Evolutionary conservation across 1,284 basidiomycete genomes (phyloP).

Genomic region (Marasmius oreades): DNA sequence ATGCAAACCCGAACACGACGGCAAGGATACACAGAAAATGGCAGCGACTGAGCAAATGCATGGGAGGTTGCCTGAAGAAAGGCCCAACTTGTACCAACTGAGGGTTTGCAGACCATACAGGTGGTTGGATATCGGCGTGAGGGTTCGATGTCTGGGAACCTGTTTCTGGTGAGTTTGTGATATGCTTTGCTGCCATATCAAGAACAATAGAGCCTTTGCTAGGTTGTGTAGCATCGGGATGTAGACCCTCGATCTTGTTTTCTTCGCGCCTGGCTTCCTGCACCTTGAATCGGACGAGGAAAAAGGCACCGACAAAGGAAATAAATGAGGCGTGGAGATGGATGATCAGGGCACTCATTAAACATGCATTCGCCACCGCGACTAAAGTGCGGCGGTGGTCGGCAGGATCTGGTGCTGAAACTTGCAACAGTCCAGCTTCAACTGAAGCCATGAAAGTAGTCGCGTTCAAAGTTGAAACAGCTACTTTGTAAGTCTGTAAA

Average conservation of each 20-base stretch:
- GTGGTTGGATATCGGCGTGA: background rate
- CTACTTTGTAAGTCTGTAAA: too few relatives aligned
- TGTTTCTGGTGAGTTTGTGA: slow-evolving; percentile 16
- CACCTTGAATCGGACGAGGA: slow-evolving; percentile 52
- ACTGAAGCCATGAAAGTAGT: slow-evolving; percentile 60
- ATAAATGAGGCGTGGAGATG: slow-evolving; percentile 55
- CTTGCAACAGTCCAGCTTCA: slow-evolving; percentile 48
- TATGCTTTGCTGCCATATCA: slow-evolving; percentile 23
- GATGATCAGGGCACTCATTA: slow-evolving; percentile 48
- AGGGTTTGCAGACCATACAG: slow-evolving; percentile 37
- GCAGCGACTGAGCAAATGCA: slow-evolving; percentile 44
- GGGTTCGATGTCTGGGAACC: background rate
- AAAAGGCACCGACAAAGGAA: slow-evolving; percentile 56
- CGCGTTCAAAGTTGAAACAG: too few relatives aligned
- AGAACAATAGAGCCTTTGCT: slow-evolving; percentile 8
- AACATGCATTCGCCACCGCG: slow-evolving; percentile 41
- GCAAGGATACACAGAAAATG: slow-evolving; percentile 48
- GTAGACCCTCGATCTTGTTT: slow-evolving; percentile 20
- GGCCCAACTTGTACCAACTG: slow-evolving; percentile 44
- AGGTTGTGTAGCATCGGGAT: slow-evolving; percentile 14
- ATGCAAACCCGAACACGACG: slow-evolving; percentile 47
- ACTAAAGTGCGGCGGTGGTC: slow-evolving; percentile 17
- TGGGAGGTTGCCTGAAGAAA: slow-evolving; percentile 35
- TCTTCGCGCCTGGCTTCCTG: slow-evolving; percentile 45
- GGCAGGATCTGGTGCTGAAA: slow-evolving; percentile 32